These are phyloP conservation scores for Suillus luteus DNA, from an alignment of 768 basidiomycete species.

Conservation along the genomic window DNA sequence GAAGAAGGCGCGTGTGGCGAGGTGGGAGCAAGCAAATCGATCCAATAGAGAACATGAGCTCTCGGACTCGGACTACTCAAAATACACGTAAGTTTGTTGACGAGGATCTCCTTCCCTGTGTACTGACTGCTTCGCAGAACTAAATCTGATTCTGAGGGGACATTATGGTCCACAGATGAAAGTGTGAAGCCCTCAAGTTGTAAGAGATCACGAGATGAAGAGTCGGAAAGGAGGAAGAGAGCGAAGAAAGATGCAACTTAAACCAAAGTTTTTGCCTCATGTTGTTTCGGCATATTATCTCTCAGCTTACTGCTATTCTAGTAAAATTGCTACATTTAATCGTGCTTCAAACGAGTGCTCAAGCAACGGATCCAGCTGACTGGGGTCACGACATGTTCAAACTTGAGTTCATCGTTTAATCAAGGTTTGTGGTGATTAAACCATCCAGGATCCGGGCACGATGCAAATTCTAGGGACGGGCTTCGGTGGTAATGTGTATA, in stretches of 20 bases:
- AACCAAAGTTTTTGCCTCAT: neutral
- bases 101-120: neutral
- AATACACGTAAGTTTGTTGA: conserved; percentile 25
- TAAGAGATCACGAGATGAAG: conserved; percentile 7
- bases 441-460: neutral
- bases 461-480: neutral
- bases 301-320: neutral
- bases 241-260: neutral
- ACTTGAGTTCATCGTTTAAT: neutral
- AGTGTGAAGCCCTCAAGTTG: neutral
- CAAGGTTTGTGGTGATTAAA: neutral
- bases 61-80: conserved; percentile 23
- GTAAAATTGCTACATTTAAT: neutral
- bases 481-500: neutral
- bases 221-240: neutral
- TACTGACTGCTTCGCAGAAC: neutral
- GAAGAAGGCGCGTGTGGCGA: conserved; percentile 20
- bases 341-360: neutral
- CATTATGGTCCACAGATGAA: conserved; percentile 10
- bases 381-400: neutral
- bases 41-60: conserved; percentile 13
- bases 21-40: conserved; percentile 24
- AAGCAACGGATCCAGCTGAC: neutral
- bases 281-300: neutral
- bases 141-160: conserved; percentile 13